Evolutionary conservation across 1,284 basidiomycete species (phyloP).

Genomic region (Ceratobasidium sp.): DNA sequence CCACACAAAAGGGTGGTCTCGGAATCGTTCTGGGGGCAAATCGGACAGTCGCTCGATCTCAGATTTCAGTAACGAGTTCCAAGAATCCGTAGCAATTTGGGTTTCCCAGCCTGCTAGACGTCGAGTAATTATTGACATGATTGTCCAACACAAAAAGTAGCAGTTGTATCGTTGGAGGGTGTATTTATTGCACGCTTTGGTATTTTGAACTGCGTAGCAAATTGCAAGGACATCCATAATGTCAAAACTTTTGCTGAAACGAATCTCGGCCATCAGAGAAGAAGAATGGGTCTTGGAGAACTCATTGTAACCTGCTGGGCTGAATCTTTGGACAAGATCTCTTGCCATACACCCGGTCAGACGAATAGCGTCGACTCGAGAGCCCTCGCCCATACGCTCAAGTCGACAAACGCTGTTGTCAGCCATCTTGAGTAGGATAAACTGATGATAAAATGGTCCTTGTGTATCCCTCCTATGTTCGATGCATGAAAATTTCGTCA

Average conservation of each 20-base stretch:
- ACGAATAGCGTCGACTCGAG: background rate
- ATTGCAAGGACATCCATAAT: conserved; percentile 5
- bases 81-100: background rate
- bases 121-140: background rate
- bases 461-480: background rate
- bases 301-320: background rate
- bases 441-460: background rate
- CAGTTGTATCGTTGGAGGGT: background rate
- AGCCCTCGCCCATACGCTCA: conserved; percentile 10
- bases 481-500: background rate
- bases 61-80: background rate
- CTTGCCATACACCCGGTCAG: background rate
- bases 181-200: background rate
- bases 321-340: background rate
- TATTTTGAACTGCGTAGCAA: conserved; percentile 3
- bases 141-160: background rate
- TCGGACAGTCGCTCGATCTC: background rate
- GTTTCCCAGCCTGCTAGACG: background rate
- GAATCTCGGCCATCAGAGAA: background rate
- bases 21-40: background rate
- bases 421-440: background rate
- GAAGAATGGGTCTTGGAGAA: background rate
- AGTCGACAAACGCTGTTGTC: background rate
- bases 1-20: too few species aligned
- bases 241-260: background rate